Conservation (phyloP, 352 stramenopile species). For the Phytopythium oedochilum region DNA sequence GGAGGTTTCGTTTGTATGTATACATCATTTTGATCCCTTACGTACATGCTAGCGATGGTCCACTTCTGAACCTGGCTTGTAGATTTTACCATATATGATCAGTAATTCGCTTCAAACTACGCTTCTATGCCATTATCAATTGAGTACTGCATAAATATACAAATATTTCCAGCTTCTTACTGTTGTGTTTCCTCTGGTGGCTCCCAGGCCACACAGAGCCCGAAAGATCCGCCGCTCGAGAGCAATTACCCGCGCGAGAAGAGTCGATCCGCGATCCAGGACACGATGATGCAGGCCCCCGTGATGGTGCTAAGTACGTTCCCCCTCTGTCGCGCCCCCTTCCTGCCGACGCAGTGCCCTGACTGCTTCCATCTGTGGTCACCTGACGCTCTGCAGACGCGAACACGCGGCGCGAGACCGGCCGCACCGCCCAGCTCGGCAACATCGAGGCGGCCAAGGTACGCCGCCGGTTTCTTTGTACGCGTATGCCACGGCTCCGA, state of each 20-base stretch:
- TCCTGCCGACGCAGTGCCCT: not conserved
- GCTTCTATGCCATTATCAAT: too few relatives aligned
- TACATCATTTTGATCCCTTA: not conserved
- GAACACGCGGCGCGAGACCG: slow-evolving; percentile 98
- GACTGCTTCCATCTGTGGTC: not conserved
- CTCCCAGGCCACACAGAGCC: not conserved
- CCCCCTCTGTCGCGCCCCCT: not conserved
- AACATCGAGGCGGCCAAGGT: slow-evolving; percentile 98
- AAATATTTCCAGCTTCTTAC: too few relatives aligned
- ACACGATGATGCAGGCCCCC: slow-evolving; percentile 85
- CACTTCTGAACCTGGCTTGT: too few relatives aligned
- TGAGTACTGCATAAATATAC: too few relatives aligned
- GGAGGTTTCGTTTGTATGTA: not conserved
- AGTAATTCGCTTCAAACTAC: too few relatives aligned
- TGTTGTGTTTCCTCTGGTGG: not conserved
- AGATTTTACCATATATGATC: too few relatives aligned
- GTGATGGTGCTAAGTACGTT: slow-evolving; percentile 95
- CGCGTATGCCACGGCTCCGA: not conserved
- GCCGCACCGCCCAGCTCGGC: slow-evolving; percentile 95
- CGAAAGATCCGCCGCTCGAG: not conserved
- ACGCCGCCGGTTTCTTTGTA: too few relatives aligned
- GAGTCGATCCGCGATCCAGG: not conserved
- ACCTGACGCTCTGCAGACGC: slow-evolving; percentile 52
- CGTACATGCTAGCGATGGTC: too few relatives aligned
- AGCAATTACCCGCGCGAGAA: not conserved